These are phyloP conservation scores for Mycena polygramma DNA, from an alignment of 768 basidiomycete species.

Conservation along the genomic window DNA sequence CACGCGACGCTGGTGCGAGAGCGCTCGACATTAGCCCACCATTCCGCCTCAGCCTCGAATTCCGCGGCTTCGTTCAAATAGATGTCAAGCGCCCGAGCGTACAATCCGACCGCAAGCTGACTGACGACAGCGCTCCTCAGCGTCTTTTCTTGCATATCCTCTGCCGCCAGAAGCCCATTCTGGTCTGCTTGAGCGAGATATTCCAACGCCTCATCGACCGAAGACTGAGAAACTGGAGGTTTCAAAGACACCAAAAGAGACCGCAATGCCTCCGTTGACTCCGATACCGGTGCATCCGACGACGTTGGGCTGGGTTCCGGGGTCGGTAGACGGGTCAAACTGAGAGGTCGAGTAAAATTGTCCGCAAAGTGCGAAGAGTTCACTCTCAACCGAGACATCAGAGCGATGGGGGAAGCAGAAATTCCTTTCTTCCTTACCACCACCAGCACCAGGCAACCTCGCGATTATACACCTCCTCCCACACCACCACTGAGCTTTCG, in stretches of 20 bases:
- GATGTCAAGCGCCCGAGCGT: constrained; percentile 73
- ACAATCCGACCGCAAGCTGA: constrained; percentile 69
- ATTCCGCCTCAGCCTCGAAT: constrained; percentile 83
- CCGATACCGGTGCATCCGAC: constrained; percentile 30
- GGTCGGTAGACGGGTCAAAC: constrained; percentile 39
- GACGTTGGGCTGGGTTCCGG: constrained; percentile 40
- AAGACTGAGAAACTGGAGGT: constrained; percentile 41
- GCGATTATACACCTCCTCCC: no score
- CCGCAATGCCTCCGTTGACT: constrained; percentile 51
- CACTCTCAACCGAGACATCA: constrained; percentile 32
- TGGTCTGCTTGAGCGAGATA: constrained; percentile 44
- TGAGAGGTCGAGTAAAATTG: constrained; percentile 52
- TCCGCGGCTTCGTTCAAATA: constrained; percentile 76
- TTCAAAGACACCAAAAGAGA: constrained; percentile 55
- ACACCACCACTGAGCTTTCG: neutral
- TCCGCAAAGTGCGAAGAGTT: constrained; percentile 55
- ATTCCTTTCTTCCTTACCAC: no score
- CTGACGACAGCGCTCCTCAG: constrained; percentile 60
- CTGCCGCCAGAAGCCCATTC: constrained; percentile 12
- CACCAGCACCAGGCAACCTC: neutral
- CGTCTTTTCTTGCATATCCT: constrained; percentile 51
- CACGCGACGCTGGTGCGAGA: constrained; percentile 67
- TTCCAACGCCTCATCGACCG: constrained; percentile 46
- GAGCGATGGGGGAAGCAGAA: neutral
- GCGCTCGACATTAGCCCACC: constrained; percentile 84